phyloP scores from a whole-genome alignment of 208 protist species.

The Leishmania braziliensis region DNA sequence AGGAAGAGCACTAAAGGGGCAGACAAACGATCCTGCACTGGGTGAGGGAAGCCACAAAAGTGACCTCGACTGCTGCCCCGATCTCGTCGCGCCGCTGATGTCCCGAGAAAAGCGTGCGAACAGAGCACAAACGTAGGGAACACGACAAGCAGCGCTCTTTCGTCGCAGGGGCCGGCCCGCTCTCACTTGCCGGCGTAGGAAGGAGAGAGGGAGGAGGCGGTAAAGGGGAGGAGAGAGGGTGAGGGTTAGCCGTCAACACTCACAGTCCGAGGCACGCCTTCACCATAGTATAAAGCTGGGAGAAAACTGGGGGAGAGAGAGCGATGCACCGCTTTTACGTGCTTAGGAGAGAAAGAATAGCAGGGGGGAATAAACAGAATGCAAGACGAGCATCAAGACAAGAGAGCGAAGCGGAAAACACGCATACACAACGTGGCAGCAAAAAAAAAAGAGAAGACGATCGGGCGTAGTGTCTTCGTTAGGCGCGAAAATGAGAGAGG shows the following conservation, averaged over 20 bases:
- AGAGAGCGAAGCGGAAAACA: constrained; percentile 1
- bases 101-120: too few species aligned
- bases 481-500: not conserved
- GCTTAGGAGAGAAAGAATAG: not conserved
- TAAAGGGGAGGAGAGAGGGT: too few species aligned
- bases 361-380: not conserved
- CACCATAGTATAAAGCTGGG: not conserved
- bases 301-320: not conserved
- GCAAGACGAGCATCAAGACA: not conserved
- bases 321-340: too few species aligned
- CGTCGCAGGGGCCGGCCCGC: not conserved
- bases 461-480: too few species aligned
- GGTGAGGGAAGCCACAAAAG: not conserved
- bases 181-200: not conserved
- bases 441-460: too few species aligned
- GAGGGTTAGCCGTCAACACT: not conserved
- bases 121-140: not conserved
- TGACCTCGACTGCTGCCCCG: too few species aligned
- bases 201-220: not conserved
- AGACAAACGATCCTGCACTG: not conserved
- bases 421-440: too few species aligned
- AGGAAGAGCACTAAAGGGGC: not conserved
- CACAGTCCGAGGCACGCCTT: too few species aligned
- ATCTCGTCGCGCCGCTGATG: too few species aligned
- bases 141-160: not conserved